phyloP scores from a whole-genome alignment of 495 filamentous ascomycete genomes.

The Aspergillus steynii region DNA sequence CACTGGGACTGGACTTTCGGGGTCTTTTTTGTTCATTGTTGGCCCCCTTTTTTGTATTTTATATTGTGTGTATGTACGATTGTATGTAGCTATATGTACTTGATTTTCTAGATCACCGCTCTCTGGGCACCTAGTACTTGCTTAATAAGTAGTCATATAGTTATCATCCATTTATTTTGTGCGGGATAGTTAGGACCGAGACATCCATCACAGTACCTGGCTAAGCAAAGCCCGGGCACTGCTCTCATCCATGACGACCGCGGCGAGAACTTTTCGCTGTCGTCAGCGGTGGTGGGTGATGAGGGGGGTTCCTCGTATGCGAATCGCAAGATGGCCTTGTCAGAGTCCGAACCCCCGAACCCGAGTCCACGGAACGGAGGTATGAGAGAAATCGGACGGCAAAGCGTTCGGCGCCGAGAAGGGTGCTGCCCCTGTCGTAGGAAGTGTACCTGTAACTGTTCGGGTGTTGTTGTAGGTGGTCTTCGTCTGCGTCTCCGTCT shows the following conservation, averaged over 20 bases:
- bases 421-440: constrained; percentile 19
- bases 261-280: neutral
- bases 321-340: constrained; percentile 24
- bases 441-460: constrained; percentile 4
- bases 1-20: neutral
- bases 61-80: neutral
- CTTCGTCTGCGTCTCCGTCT: constrained; percentile 3
- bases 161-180: too few species aligned
- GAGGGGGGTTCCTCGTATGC: constrained; percentile 13
- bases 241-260: neutral
- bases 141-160: too few species aligned
- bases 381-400: constrained; percentile 21
- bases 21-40: neutral
- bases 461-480: constrained; percentile 8
- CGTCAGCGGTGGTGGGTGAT: constrained; percentile 6
- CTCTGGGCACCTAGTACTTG: too few species aligned
- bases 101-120: too few species aligned
- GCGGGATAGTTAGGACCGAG: too few species aligned
- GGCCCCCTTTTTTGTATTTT: neutral
- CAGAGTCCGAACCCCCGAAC: constrained; percentile 10
- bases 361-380: constrained; percentile 17
- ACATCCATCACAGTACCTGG: neutral
- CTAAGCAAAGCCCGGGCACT: neutral
- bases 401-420: constrained; percentile 14
- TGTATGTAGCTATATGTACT: neutral